These are phyloP conservation scores for Chalaropsis thielavioides DNA, from an alignment of 2,329 filamentous ascomycete genomes.

Conservation along the genomic window DNA sequence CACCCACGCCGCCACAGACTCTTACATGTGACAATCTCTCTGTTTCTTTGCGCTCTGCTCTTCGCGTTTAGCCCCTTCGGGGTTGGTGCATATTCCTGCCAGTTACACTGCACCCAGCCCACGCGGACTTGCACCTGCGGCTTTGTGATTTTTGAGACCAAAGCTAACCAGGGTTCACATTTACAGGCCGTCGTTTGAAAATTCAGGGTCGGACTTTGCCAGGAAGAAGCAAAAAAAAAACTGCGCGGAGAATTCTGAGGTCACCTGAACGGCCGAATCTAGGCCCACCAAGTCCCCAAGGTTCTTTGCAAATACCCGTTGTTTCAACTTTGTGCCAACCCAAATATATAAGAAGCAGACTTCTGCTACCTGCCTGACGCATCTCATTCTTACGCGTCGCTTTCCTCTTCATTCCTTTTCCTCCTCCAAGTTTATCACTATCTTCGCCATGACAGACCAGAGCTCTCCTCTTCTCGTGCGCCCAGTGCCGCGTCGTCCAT, in stretches of 20 bases:
- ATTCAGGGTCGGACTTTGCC: background rate
- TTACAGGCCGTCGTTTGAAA: background rate
- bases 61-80: background rate
- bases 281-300: background rate
- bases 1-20: background rate
- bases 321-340: background rate
- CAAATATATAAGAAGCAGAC: background rate
- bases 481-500: constrained; percentile 58
- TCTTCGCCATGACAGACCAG: constrained; percentile 27
- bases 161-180: background rate
- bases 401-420: background rate
- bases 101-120: background rate
- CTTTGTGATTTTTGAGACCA: background rate
- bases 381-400: background rate
- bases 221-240: background rate
- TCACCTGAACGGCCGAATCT: background rate
- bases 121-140: background rate
- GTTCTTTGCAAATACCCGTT: background rate
- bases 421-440: background rate
- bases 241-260: background rate
- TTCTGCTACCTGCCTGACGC: background rate
- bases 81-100: background rate
- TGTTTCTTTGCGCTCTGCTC: background rate
- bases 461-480: constrained; percentile 44
- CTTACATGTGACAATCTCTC: background rate